Base-by-base conservation (phyloP, 1,139 yeast genomes). In the Arxiozyma bovina region DNA sequence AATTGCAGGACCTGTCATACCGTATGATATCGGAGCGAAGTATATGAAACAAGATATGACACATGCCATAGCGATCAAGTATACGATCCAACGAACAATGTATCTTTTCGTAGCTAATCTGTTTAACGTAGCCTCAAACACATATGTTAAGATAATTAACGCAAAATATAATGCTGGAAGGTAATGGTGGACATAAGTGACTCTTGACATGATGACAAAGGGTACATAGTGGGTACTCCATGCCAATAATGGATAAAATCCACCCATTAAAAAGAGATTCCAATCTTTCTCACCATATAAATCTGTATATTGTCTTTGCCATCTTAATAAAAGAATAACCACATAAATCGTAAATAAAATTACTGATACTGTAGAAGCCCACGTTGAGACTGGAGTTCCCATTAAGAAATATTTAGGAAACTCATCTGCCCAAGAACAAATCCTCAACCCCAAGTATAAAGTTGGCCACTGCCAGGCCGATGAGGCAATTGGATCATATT, bases 381-480 rank as follows among this genome's bases (percentile, higher is more conserved):
- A 93, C 7, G 97, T 89, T 52, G 95, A 88, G 45, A 91, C 85
- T 48, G 98, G 97, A 34, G 96, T 88, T 20, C 97, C 98, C 61
- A 94, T 79, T 73, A 94, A 77, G 75, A 81, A 93, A 74, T 91
- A 94, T 72, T 90, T 89, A 64, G 82, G 79, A 63, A 77, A 81
- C 40, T 85, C 88, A 60, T 81, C 83, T 57, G 83, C 85, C 99
- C 99, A 94, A 50, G 94, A 89, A 74, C 98, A 91, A 77, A 94
- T 80, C 74, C 99, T 86, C 64, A 94, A 83, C 69, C 99, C 99
- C 55, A 83, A 87, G 71, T 88, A 79, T 65, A 91, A 79, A 42
- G 93, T 81, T 55, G 99, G 99, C 99, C 99, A 94, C 78, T 94
- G 93, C 99, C 99, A 94, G 64, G 93, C 93, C 51, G 81, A 70